Conservation (phyloP, 177 flowering plant genomes). For the Vitis hybrid region DNA sequence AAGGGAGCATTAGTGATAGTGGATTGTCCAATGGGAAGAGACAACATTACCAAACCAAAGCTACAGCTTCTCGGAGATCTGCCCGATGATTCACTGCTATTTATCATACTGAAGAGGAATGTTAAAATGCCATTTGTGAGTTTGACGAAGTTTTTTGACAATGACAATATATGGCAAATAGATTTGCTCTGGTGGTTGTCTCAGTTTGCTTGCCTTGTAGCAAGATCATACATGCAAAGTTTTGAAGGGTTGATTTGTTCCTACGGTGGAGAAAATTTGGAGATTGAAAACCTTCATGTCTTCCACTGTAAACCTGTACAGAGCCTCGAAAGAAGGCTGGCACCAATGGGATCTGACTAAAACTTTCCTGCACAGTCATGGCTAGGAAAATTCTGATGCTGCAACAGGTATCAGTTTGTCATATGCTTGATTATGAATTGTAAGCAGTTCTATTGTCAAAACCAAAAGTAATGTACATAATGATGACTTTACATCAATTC, state of each 20-base stretch:
- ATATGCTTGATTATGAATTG: not conserved
- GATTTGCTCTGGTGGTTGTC: not conserved
- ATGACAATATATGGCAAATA: not conserved
- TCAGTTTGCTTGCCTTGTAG: not conserved
- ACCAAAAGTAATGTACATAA: not conserved
- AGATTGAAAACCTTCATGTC: not conserved
- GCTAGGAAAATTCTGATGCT: not conserved
- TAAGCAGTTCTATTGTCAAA: not conserved
- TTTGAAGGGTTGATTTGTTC: not conserved
- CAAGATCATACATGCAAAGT: not conserved
- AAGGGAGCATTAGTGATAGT: slow-evolving; percentile 91
- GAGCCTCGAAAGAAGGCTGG: not conserved
- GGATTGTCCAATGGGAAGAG: slow-evolving; percentile 61
- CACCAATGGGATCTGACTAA: slow-evolving; percentile 1
- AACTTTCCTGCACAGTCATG: not conserved
- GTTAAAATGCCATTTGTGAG: not conserved
- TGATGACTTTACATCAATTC: not conserved
- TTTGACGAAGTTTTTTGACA: too few relatives aligned
- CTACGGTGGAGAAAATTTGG: not conserved
- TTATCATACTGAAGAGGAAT: not conserved
- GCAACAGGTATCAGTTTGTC: slow-evolving; percentile 1
- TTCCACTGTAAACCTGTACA: not conserved
- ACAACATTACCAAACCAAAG: slow-evolving; percentile 34
- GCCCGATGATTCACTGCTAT: slow-evolving; percentile 17
- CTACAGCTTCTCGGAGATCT: slow-evolving; percentile 26